These are phyloP conservation scores for Pseudevernia furfuracea DNA, from an alignment of 495 filamentous ascomycete species.

Conservation along the genomic window DNA sequence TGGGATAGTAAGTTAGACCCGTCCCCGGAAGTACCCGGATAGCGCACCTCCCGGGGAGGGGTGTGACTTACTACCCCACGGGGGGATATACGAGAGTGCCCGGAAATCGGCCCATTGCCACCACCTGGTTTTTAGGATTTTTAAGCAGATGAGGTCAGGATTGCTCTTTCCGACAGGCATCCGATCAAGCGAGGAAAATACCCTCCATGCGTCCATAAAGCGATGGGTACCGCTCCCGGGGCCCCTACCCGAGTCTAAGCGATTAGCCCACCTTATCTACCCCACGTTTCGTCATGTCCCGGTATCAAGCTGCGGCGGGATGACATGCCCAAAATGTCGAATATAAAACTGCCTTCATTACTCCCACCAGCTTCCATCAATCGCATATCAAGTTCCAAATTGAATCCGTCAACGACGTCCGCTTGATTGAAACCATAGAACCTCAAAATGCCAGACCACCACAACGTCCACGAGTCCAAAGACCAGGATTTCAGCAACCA, in stretches of 20 bases:
- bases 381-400: no score
- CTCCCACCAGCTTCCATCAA: neutral
- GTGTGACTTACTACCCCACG: no score
- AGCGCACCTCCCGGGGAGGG: no score
- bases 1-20: no score
- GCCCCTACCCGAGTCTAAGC: neutral
- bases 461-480: conserved; percentile 24
- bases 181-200: no score
- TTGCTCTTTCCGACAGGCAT: no score
- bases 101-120: no score
- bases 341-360: neutral
- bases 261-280: neutral
- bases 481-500: conserved; percentile 22
- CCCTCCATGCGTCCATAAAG: neutral
- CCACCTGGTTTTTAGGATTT: no score
- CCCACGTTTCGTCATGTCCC: neutral
- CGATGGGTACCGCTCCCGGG: neutral
- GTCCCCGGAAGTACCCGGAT: no score
- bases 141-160: no score
- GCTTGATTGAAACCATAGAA: neutral
- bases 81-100: no score
- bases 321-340: neutral
- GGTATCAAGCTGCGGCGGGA: no score
- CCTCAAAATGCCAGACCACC: conserved; percentile 21
- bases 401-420: neutral